Evolutionary conservation across 345 rosid species (phyloP), one percentile per base, ranked within the genome.

Genomic region (Moricandia moricandioides): DNA sequence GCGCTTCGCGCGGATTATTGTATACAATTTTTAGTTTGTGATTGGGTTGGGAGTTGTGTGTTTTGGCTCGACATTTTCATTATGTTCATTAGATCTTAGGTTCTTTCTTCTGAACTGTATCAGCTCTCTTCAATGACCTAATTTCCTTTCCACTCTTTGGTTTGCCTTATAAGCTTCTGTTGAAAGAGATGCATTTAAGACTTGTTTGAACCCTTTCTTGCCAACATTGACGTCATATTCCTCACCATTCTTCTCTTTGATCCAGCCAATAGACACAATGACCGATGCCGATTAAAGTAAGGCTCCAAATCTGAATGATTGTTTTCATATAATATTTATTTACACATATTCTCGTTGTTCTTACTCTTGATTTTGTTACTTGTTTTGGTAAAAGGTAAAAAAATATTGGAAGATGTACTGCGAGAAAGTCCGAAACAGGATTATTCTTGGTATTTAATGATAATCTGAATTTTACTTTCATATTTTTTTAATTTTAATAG

Each of bases 201-300:
- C 7, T 52, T 56, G 31, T 57, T 66, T 17, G 59, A 56, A 77
- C 82, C 89, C 91, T 97, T 86, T 88, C 77, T 81, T 94, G 74
- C 96, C 98, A 88, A 91, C 84, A 88, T 92, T 88, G 91, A 94
- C 31, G 95, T 94, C 24, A 70, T 86, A 65, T 91, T 74, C 76
- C 96, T 94, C 56, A 91, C 96, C 69, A 88, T 94, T 81, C 96
- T 90, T 69, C 88, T 94, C 58, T 77, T 94, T 0, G 98, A 94
- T 78, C 97, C 97, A 55, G 99, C 97, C 72, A 90, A 87, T 65
- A 86, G 99, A 76, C 97, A 95, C 31, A 96, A 95, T 65, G 99
- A 91, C 76, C 79, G 97, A 65, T 95, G 99, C 60, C 84, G 89
- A 67, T 85, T 96, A 82, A 95, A 95, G 99, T 91, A 86, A 88